Conservation (phyloP, 208 protist genomes). For the Leishmania tarentolae region DNA sequence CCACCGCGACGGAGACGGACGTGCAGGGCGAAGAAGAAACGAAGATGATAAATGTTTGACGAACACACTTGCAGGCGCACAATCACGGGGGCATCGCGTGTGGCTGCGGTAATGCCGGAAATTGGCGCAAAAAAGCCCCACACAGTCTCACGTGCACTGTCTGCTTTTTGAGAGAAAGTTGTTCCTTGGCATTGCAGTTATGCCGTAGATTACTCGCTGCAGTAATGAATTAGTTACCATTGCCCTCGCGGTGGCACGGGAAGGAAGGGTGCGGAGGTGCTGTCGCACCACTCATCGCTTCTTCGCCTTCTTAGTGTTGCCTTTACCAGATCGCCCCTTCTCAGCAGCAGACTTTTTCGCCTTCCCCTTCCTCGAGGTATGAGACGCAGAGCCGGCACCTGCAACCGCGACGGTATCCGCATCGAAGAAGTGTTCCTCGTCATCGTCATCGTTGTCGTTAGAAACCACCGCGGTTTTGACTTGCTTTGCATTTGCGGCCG, state of each 20-base stretch:
- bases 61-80: neutral
- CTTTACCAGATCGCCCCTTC: slow-evolving; percentile 7
- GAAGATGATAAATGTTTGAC: neutral
- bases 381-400: slow-evolving; percentile 3
- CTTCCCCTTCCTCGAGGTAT: neutral
- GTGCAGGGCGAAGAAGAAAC: neutral
- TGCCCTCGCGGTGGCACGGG: neutral
- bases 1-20: neutral
- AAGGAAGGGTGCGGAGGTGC: slow-evolving; percentile 5
- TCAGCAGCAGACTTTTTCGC: neutral
- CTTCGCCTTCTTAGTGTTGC: slow-evolving; percentile 30
- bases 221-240: neutral
- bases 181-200: slow-evolving; percentile 2
- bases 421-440: slow-evolving; percentile 76
- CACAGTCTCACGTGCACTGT: neutral
- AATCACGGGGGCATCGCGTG: neutral
- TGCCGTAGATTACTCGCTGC: slow-evolving; percentile 8
- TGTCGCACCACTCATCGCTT: slow-evolving; percentile 13
- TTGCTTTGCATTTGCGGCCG: slow-evolving; percentile 11
- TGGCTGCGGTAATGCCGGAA: neutral
- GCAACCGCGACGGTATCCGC: slow-evolving; percentile 39
- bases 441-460: slow-evolving; percentile 45
- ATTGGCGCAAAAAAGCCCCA: neutral
- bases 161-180: neutral
- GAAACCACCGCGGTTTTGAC: neutral